Evolutionary conservation across 148 eudicot species (phyloP), one percentile per base, ranked within the genome.

Genomic region (Nepenthes gracilis): DNA sequence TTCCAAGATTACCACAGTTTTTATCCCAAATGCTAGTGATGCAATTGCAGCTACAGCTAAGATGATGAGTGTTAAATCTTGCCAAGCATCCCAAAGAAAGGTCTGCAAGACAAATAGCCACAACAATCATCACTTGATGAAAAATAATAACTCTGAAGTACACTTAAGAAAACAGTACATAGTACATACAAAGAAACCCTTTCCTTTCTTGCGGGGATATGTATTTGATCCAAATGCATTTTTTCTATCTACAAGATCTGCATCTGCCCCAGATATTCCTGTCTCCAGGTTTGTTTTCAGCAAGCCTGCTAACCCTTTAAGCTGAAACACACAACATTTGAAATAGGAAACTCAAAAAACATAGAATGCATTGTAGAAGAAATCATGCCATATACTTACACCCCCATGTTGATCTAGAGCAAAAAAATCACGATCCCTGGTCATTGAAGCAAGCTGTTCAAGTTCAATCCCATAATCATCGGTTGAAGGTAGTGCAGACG

Each of bases 21-120:
- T 78, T 57, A 91, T 91, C 70, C 97, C 97, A 40, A 91, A 82
- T 38, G 64, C 77, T 67, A 91, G 67, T 60, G 97, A 91, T 55
- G 81, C 80, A 51, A 68, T 47, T 43, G 96, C 97, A 59, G 96
- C 92, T 68, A 87, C 55, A 45, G 81, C 85, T 70, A 91, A 75
- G 74, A 91, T 91, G 57, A 87, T 81, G 67, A 91, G 87, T 49
- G 97, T 91, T 69, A 83, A 62, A 72, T 91, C 97, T 75, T 87
- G 89, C 89, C 85, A 83, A 64, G 97, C 77, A 45, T 91, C 97
- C 97, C 96, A 91, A 58, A 91, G 83, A 70, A 87, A 91, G 59
- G 70, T 70, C 97, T 91, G 85, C 64, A 76, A 33, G 59, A 52
- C 38, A 63, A 57, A 40, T 1, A 54, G 36, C 47, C 40, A 15